Evolutionary conservation across 257 asterid species (phyloP), one percentile per base, ranked within the genome.

Genomic region (Apocynum venetum): DNA sequence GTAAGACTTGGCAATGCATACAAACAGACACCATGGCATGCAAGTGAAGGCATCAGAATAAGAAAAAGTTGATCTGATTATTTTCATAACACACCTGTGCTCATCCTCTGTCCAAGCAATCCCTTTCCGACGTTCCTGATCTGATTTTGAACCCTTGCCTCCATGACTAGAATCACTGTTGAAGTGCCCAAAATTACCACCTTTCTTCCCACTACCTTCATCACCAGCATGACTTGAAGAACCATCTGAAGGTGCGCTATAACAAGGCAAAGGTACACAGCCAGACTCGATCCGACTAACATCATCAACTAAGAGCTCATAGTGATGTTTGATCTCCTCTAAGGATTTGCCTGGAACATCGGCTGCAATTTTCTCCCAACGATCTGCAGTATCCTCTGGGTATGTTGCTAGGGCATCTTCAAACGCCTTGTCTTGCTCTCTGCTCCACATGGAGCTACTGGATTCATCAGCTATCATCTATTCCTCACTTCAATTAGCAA

Each of bases 21-120:
- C n/a, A 20, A 19, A 68, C 8, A 38, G 40, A 31, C 12, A 53
- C 55, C 12, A 3, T 10, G 55, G 68, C 47, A 63, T 7, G 56
- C 19, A 44, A 36, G 36, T 6, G 0, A 25, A 35, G 10, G 1
- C 36, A 46, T 6, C 1, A 8, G 8, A 52, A 9, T 73, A 73
- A 19, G 43, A 15, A 73, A 65, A 71, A 47, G 13, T 20, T 53
- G 53, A 66, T 67, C 20, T 15, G 60, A 80, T 41, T 40, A 19
- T 67, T 76, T 14, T 49, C 48, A 72, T 71, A 36, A 71, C 53
- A 82, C 71, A 95, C 99, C 97, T 88, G 85, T 96, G 99, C 77
- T 96, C 99, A 56, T 96, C 99, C 84, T 96, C 99, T 9, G 98
- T 93, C 98, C 98, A 93, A 75, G 97, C 96, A 83, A 91, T 92